Evolutionary conservation across 805 yeast species (phyloP), one percentile per base, ranked within the genome.

Genomic region (Candida ovalis): DNA sequence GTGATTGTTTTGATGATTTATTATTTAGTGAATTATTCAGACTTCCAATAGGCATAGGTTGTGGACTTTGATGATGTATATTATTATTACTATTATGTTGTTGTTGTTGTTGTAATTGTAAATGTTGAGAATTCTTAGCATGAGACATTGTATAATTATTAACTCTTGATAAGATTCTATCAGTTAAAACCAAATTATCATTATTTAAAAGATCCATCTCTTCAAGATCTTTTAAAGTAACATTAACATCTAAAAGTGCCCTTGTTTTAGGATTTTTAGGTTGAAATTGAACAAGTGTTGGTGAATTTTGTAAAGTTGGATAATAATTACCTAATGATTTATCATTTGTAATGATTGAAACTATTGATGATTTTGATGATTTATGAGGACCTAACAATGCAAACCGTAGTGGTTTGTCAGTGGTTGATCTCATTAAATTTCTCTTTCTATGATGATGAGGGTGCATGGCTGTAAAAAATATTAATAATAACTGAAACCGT

Each of bases 221-320:
- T 15, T 60, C 61, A 4, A 71, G 60, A 17, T 73, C 68, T n/a
- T 70, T 63, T 17, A 70, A 54, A 3, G 73, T 75, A 5, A 75
- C 72, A 45, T 73, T 71, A 37, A 73, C 74, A 54, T 80, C 84
- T 24, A 80, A 51, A 2, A 80, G 55, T 0, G 77, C 67, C 30
- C 74, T 66, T 0, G 80, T 67, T 17, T 61, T 52, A 0, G 52
- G 54, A 13, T 68, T 59, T 17, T 57, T 57, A 0, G 91, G 82
- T 5, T 59, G 62, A 58, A 72, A 86, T 18, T 79, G 80, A 50
- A 82, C 73, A 36, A 85, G 61, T 48, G 81, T 70, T 23, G 88
- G 80, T 3, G 77, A 78, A 48, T 82, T 81, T 47, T 74, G 77
- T 40, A 77, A 70, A 3, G 92, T 86, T 4, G 94, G 95, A 57